phyloP scores from a whole-genome alignment of 352 stramenopile genomes.

The Globisporangium iwayamae region DNA sequence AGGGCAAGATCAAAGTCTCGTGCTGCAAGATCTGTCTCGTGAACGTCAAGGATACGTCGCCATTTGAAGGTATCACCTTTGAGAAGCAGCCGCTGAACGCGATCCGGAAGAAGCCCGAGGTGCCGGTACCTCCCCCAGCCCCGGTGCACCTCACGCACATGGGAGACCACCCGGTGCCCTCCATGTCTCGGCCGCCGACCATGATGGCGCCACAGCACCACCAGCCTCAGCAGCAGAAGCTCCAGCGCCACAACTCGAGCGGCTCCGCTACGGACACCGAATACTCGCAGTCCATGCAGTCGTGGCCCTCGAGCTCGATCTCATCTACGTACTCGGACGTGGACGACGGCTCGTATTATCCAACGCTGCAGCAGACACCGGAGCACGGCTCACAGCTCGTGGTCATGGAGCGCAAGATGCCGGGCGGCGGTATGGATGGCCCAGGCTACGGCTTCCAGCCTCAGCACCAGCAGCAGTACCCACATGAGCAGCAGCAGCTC shows the following conservation, averaged over 20 bases:
- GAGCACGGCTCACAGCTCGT: slow-evolving; percentile 18
- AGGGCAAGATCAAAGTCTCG: slow-evolving; percentile 59
- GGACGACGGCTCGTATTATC: slow-evolving; percentile 34
- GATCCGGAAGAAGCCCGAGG: slow-evolving; percentile 23
- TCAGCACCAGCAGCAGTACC: slow-evolving; percentile 7
- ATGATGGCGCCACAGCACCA: slow-evolving; percentile 15
- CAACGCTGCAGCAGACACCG: slow-evolving; percentile 13
- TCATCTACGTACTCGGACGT: slow-evolving; percentile 52
- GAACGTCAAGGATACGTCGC: slow-evolving; percentile 63
- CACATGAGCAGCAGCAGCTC: slow-evolving; percentile 11
- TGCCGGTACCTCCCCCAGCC: background rate
- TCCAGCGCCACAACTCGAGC: slow-evolving; percentile 24
- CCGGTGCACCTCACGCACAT: slow-evolving; percentile 4
- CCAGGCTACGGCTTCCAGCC: slow-evolving; percentile 16
- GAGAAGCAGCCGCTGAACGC: slow-evolving; percentile 28
- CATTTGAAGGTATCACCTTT: slow-evolving; percentile 53
- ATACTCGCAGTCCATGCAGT: slow-evolving; percentile 53
- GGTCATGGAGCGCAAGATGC: slow-evolving; percentile 43
- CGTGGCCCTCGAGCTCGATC: slow-evolving; percentile 51
- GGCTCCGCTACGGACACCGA: slow-evolving; percentile 48
- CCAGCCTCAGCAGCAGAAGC: slow-evolving; percentile 20
- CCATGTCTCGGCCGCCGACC: background rate
- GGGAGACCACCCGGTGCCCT: background rate
- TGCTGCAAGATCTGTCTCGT: slow-evolving; percentile 75
- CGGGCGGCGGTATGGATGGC: slow-evolving; percentile 27